Evolutionary conservation across 2,329 filamentous ascomycete species (phyloP).

Genomic region (Clonostachys sp.): DNA sequence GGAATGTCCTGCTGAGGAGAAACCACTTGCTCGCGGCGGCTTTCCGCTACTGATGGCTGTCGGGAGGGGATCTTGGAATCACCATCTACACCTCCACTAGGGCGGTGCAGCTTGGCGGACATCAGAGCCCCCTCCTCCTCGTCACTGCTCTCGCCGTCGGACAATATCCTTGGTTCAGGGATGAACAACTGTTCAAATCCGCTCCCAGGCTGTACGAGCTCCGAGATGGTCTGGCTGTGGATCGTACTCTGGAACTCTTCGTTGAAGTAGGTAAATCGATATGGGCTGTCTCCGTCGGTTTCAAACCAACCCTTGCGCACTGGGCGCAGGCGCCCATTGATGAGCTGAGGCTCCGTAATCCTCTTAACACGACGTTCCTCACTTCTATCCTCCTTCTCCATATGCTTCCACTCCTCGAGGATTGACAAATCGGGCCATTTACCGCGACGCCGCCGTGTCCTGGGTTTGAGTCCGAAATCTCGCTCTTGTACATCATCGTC

Average conservation of each 20-base stretch:
- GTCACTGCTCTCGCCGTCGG: slow-evolving; percentile 67
- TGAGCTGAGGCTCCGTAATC: slow-evolving; percentile 88
- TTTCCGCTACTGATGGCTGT: slow-evolving; percentile 34
- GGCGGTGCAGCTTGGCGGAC: slow-evolving; percentile 3
- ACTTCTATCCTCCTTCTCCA: slow-evolving; percentile 80
- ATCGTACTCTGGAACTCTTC: slow-evolving; percentile 95
- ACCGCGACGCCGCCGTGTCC: slow-evolving; percentile 54
- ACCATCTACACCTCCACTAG: slow-evolving; percentile 18
- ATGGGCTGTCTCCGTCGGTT: slow-evolving; percentile 84
- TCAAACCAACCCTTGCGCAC: slow-evolving; percentile 79
- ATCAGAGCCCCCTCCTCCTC: slow-evolving; percentile 15
- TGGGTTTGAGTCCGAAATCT: slow-evolving; percentile 25
- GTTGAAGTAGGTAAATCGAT: slow-evolving; percentile 98
- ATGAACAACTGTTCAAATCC: slow-evolving; percentile 87
- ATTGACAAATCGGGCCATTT: slow-evolving; percentile 84
- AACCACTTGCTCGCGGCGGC: slow-evolving; percentile 15
- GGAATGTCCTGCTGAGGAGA: slow-evolving; percentile 18
- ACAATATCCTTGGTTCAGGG: slow-evolving; percentile 74
- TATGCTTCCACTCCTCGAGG: slow-evolving; percentile 82
- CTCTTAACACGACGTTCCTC: slow-evolving; percentile 83
- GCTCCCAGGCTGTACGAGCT: slow-evolving; percentile 79
- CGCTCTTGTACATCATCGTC: slow-evolving; percentile 65
- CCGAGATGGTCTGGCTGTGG: slow-evolving; percentile 91
- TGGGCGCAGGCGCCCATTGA: slow-evolving; percentile 83
- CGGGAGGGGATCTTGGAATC: slow-evolving; percentile 40